phyloP scores from a whole-genome alignment of 805 yeast species.

The Yarrowia sp. region DNA sequence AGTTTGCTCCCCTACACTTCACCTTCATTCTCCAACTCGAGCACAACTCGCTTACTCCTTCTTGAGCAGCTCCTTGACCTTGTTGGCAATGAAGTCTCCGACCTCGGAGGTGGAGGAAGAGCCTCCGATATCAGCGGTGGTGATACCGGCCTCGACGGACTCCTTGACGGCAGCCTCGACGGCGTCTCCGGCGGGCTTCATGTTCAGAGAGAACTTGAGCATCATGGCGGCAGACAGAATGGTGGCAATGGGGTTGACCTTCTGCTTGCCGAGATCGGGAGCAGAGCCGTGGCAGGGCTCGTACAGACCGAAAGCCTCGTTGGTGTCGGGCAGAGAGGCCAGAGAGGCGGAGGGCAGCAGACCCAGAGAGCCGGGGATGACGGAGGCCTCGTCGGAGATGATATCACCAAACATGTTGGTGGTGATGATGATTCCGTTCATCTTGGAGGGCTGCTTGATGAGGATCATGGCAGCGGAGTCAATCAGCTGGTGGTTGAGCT shows the following conservation, averaged over 20 bases:
- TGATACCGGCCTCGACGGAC: slow-evolving; percentile 81
- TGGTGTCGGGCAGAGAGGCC: slow-evolving; percentile 95
- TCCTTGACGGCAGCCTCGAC: slow-evolving; percentile 85
- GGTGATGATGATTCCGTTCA: slow-evolving; percentile 92
- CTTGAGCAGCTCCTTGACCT: slow-evolving; percentile 63
- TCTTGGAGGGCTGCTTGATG: slow-evolving; percentile 85
- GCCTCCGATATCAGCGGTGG: slow-evolving; percentile 94
- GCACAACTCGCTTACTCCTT: slow-evolving; percentile 4
- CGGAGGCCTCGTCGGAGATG: slow-evolving; percentile 96
- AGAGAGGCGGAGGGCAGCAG: slow-evolving; percentile 94
- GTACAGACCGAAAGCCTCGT: slow-evolving; percentile 92
- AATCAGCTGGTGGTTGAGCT: slow-evolving; percentile 90
- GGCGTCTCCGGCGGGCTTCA: slow-evolving; percentile 83
- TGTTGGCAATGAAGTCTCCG: slow-evolving; percentile 88
- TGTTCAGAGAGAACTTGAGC: slow-evolving; percentile 87
- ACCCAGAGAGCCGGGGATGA: slow-evolving; percentile 97
- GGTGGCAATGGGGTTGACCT: slow-evolving; percentile 95
- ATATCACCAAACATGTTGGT: slow-evolving; percentile 98
- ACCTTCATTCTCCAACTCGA: not conserved
- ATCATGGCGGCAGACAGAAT: slow-evolving; percentile 97
- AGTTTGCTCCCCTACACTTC: not conserved
- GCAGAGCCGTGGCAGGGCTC: slow-evolving; percentile 99
- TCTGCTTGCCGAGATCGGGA: slow-evolving; percentile 85
- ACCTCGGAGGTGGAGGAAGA: slow-evolving; percentile 83
- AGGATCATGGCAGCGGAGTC: slow-evolving; percentile 99